phyloP scores from a whole-genome alignment of 1,139 yeast species.

The Saccharomycopsis phalli region DNA sequence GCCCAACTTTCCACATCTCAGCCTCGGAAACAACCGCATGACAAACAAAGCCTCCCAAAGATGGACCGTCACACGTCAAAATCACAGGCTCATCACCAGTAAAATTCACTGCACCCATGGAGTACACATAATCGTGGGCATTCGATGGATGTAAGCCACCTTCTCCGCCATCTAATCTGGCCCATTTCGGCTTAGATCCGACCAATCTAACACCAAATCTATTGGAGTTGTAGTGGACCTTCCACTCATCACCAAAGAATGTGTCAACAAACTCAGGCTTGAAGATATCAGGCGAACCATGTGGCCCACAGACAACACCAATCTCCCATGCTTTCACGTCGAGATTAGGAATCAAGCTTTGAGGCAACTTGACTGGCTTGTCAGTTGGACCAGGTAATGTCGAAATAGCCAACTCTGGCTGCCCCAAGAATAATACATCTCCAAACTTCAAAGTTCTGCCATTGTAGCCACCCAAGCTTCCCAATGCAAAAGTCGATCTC shows the following conservation, averaged over 20 bases:
- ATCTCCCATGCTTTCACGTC: slow-evolving; percentile 62
- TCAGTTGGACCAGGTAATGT: slow-evolving; percentile 63
- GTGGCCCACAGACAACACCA: slow-evolving; percentile 95
- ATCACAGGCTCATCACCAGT: slow-evolving; percentile 98
- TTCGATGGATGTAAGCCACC: slow-evolving; percentile 97
- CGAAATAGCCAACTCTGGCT: slow-evolving; percentile 60
- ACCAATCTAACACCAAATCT: slow-evolving; percentile 90
- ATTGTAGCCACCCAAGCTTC: slow-evolving; percentile 89
- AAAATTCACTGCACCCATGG: slow-evolving; percentile 92
- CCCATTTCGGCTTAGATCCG: slow-evolving; percentile 97
- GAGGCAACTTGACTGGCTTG: slow-evolving; percentile 52
- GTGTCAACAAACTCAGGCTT: slow-evolving; percentile 62
- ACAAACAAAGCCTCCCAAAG: slow-evolving; percentile 95
- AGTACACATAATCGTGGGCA: slow-evolving; percentile 94
- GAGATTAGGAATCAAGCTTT: slow-evolving; percentile 49
- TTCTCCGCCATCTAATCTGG: slow-evolving; percentile 94
- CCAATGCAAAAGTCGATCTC: slow-evolving; percentile 93
- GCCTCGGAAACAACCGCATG: slow-evolving; percentile 92
- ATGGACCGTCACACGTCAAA: slow-evolving; percentile 94
- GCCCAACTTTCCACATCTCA: slow-evolving; percentile 98
- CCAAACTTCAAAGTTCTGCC: slow-evolving; percentile 89
- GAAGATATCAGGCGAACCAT: slow-evolving; percentile 94
- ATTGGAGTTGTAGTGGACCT: slow-evolving; percentile 92
- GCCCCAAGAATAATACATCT: slow-evolving; percentile 81
- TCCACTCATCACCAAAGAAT: slow-evolving; percentile 76